phyloP scores from a whole-genome alignment of 2,329 filamentous ascomycete species.

The Trichoderma pleuroti region DNA sequence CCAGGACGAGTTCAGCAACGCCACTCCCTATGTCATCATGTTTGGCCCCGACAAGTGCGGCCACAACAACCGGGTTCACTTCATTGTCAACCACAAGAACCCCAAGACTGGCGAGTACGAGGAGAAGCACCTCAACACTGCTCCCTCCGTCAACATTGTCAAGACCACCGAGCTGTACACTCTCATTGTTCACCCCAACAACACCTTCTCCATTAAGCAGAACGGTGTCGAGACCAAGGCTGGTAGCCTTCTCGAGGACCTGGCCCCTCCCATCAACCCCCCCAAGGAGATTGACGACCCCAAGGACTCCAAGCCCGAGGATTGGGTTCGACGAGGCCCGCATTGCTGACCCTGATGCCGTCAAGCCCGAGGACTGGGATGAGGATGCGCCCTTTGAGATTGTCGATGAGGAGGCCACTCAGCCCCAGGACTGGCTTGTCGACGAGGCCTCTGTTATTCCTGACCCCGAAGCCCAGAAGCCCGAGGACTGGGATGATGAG shows the following conservation, averaged over 20 bases:
- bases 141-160: constrained; percentile 80
- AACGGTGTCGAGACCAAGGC: constrained; percentile 86
- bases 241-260: constrained; percentile 91
- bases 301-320: constrained; percentile 88
- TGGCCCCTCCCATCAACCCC: constrained; percentile 90
- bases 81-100: constrained; percentile 99
- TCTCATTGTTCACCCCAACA: constrained; percentile 92
- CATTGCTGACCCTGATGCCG: constrained; percentile 88
- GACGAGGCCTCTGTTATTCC: constrained; percentile 77
- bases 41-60: constrained; percentile 99
- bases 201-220: constrained; percentile 89
- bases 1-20: constrained; percentile 96
- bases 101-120: constrained; percentile 99
- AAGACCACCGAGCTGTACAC: constrained; percentile 97
- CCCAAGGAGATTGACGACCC: constrained; percentile 90
- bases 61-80: constrained; percentile 95
- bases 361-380: constrained; percentile 97
- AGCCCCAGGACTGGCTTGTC: constrained; percentile 95
- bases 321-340: constrained; percentile 94
- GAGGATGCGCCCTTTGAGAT: constrained; percentile 97
- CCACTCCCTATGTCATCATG: constrained; percentile 98
- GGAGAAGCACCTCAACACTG: constrained; percentile 93
- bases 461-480: constrained; percentile 95
- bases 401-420: constrained; percentile 84
- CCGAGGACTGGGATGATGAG: constrained; percentile 99